Evolutionary conservation across 2,329 filamentous ascomycete genomes (phyloP).

Genomic region (Phyllosticta citrichinensis): DNA sequence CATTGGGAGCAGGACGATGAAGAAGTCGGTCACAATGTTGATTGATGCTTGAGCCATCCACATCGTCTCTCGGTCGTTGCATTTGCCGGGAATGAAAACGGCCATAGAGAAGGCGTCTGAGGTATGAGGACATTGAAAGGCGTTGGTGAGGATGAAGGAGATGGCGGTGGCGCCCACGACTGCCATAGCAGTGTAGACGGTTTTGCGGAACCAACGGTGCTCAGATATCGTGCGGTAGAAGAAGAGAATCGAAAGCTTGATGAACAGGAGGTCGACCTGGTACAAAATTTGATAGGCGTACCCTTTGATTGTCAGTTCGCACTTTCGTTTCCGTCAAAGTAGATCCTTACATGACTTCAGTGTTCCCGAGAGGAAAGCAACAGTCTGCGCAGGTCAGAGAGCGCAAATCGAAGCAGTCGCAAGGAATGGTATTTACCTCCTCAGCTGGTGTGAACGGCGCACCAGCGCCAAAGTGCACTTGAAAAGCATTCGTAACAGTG

Average conservation of each 20-base stretch:
- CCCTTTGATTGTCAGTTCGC: slow-evolving; percentile 7
- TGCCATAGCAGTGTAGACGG: slow-evolving; percentile 20
- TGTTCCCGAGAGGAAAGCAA: slow-evolving; percentile 8
- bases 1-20: slow-evolving; percentile 36
- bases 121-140: slow-evolving; percentile 25
- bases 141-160: slow-evolving; percentile 18
- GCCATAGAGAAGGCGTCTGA: slow-evolving; percentile 20
- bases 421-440: neutral
- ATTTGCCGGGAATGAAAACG: slow-evolving; percentile 18
- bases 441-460: slow-evolving; percentile 13
- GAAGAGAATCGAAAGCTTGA: slow-evolving; percentile 25
- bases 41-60: slow-evolving; percentile 29
- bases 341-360: slow-evolving; percentile 12
- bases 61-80: slow-evolving; percentile 23
- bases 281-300: slow-evolving; percentile 23
- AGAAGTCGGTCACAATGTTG: slow-evolving; percentile 33
- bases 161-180: slow-evolving; percentile 24
- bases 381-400: neutral
- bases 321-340: too few relatives aligned
- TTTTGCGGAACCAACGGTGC: slow-evolving; percentile 21
- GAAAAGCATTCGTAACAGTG: slow-evolving; percentile 26
- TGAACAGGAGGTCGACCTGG: slow-evolving; percentile 18
- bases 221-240: slow-evolving; percentile 29
- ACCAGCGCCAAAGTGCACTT: slow-evolving; percentile 22
- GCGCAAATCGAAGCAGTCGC: too few relatives aligned